phyloP scores from a whole-genome alignment of 768 basidiomycete species.

The Suillus occidentalis region DNA sequence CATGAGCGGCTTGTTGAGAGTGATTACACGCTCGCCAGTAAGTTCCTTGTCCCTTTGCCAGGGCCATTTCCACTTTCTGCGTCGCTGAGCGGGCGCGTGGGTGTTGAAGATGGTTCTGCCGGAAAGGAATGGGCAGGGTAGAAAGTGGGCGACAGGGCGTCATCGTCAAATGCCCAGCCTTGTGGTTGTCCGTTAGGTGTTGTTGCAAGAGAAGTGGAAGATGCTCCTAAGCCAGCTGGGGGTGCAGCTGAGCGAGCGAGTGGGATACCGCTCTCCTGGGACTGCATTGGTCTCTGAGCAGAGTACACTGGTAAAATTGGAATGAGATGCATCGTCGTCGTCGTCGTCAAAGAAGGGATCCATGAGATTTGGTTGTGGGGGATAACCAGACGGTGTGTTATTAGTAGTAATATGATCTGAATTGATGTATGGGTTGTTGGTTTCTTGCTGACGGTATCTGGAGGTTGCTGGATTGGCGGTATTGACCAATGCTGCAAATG shows the following conservation, averaged over 20 bases:
- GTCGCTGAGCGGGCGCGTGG: slow-evolving; percentile 14
- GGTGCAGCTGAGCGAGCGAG: slow-evolving; percentile 58
- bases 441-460: background rate
- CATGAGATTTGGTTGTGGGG: slow-evolving; percentile 57
- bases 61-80: slow-evolving; percentile 71
- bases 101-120: slow-evolving; percentile 21
- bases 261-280: slow-evolving; percentile 52
- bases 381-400: slow-evolving; percentile 42
- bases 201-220: slow-evolving; percentile 41
- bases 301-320: slow-evolving; percentile 49
- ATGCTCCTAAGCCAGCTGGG: slow-evolving; percentile 55
- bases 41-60: slow-evolving; percentile 72
- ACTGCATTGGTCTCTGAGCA: slow-evolving; percentile 36
- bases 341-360: slow-evolving; percentile 84
- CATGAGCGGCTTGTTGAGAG: slow-evolving; percentile 72
- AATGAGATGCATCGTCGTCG: slow-evolving; percentile 68
- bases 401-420: slow-evolving; percentile 19
- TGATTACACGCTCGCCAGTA: slow-evolving; percentile 75
- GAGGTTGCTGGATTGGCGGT: slow-evolving; percentile 26
- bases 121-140: slow-evolving; percentile 44
- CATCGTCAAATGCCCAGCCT: slow-evolving; percentile 76
- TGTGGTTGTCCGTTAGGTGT: slow-evolving; percentile 50
- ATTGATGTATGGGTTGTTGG: slow-evolving; percentile 10
- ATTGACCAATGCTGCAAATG: slow-evolving; percentile 29
- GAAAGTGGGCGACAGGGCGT: slow-evolving; percentile 48